Evolutionary conservation across 129 eudicot species (phyloP).

Genomic region (Solidago caesia): DNA sequence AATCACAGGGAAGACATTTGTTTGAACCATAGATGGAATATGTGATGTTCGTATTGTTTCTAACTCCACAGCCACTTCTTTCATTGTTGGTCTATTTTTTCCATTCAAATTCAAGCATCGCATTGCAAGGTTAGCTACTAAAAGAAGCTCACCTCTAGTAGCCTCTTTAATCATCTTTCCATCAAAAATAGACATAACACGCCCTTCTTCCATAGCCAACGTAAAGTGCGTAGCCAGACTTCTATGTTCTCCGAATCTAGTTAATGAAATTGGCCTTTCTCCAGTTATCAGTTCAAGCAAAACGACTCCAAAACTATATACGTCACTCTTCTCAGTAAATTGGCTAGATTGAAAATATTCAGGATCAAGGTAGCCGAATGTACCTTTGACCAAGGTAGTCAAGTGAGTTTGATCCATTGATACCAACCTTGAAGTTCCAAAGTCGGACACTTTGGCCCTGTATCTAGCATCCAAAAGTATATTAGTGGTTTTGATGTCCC

Average conservation of each 20-base stretch:
- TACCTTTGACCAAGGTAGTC: slow-evolving; percentile 43
- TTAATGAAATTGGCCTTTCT: slow-evolving; percentile 27
- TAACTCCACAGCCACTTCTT: not conserved
- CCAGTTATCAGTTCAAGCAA: slow-evolving; percentile 39
- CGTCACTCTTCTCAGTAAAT: slow-evolving; percentile 39
- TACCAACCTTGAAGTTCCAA: slow-evolving; percentile 43
- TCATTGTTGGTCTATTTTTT: slow-evolving; percentile 2
- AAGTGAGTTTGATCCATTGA: slow-evolving; percentile 40
- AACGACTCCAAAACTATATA: slow-evolving; percentile 49
- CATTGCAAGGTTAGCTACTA: not conserved
- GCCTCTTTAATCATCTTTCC: slow-evolving; percentile 21
- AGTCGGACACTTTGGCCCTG: slow-evolving; percentile 43
- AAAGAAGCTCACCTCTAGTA: not conserved
- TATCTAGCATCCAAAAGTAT: slow-evolving; percentile 42
- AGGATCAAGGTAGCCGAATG: slow-evolving; percentile 45
- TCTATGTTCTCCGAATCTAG: slow-evolving; percentile 25
- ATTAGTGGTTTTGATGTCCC: slow-evolving; percentile 41
- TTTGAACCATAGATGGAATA: not conserved
- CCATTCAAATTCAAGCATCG: not conserved
- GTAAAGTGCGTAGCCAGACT: slow-evolving; percentile 36
- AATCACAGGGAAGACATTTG: not conserved
- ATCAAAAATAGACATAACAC: slow-evolving; percentile 29
- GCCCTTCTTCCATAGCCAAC: slow-evolving; percentile 24
- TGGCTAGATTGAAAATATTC: slow-evolving; percentile 44
- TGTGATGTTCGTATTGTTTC: not conserved